Percentiles rank a stretch among this genome's conserved stretches.
These are phyloP conservation scores for Syzygium aqueum DNA, from an alignment of 345 rosid species.

Conservation along the genomic window DNA sequence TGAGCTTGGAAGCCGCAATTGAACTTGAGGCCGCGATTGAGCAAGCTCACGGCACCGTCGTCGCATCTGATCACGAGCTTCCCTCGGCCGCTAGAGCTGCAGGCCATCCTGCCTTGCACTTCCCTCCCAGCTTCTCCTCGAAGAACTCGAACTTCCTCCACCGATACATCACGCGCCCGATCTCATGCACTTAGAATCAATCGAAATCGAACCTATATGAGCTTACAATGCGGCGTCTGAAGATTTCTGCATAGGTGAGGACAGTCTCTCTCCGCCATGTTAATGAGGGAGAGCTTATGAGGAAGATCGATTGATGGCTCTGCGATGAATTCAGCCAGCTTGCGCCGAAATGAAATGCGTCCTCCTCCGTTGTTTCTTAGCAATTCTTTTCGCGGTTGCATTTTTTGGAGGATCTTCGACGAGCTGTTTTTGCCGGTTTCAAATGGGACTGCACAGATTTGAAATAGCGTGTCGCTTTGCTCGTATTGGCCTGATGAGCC, in stretches of 20 bases:
- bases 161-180: slow-evolving; percentile 43
- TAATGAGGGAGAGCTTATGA: too few species aligned
- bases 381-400: too few species aligned
- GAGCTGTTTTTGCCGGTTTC: too few species aligned
- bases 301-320: too few species aligned
- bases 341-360: too few species aligned
- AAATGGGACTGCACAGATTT: too few species aligned
- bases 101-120: slow-evolving; percentile 50
- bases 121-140: slow-evolving; percentile 96
- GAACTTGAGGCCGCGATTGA: slow-evolving; percentile 94
- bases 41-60: slow-evolving; percentile 70
- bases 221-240: background rate
- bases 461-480: too few species aligned
- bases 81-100: slow-evolving; percentile 97
- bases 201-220: background rate
- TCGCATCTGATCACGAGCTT: slow-evolving; percentile 84
- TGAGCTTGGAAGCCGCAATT: slow-evolving; percentile 81
- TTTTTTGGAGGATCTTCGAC: too few species aligned
- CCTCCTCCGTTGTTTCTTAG: too few species aligned
- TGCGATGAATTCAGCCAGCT: too few species aligned
- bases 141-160: slow-evolving; percentile 99
- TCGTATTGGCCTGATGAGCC: too few species aligned
- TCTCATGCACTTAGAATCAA: background rate
- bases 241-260: background rate
- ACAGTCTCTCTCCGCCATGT: too few species aligned